Evolutionary conservation across 495 filamentous ascomycete species (phyloP), one percentile per base, ranked within the genome.

Genomic region (Penicillium egyptiacum): DNA sequence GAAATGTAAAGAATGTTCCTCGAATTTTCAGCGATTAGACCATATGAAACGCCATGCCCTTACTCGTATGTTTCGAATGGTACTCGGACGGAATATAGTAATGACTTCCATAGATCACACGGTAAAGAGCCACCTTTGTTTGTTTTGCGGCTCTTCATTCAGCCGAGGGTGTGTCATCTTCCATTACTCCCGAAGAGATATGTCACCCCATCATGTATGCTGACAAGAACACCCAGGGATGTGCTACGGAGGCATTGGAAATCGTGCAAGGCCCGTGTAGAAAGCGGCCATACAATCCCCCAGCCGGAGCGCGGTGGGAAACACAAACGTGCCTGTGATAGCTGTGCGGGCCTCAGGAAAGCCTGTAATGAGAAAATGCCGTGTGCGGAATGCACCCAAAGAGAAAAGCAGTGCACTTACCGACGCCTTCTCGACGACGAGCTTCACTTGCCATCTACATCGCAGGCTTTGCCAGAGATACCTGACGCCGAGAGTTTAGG

Each of bases 221-320:
- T 57, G 42, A 58, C 41, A 4, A 11, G 6, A 20, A 4, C 31
- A 19, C 40, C 28, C 23, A 73, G 70, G 10, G 72, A 73, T 37
- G 69, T 66, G 0, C 51, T 75, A 19, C 66, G 72, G 5, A 58
- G 70, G 20, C 72, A 73, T 35, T 73, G 70, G 70, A 72, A 70
- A 60, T 66, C 70, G 30, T 73, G 70, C 63, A 62, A 63, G 45
- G 33, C 44, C 22, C 71, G 71, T 2, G 49, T 63, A 48, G 48
- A 62, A 23, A 49, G 46, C 19, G 63, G 63, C 8, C 47, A 67
- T 10, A 60, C 56, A 14, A 69, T 73, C 8, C 73, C 70, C 17
- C 56, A 68, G 19, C 58, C 62, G 23, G 58, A 60, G 22, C 58
- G 57, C 44, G 68, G 66, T 4, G 70, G 70, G 2, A 74, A 74